Base-by-base conservation (phyloP, 192 early-diverging fungal species). In the Backusella macrospora region DNA sequence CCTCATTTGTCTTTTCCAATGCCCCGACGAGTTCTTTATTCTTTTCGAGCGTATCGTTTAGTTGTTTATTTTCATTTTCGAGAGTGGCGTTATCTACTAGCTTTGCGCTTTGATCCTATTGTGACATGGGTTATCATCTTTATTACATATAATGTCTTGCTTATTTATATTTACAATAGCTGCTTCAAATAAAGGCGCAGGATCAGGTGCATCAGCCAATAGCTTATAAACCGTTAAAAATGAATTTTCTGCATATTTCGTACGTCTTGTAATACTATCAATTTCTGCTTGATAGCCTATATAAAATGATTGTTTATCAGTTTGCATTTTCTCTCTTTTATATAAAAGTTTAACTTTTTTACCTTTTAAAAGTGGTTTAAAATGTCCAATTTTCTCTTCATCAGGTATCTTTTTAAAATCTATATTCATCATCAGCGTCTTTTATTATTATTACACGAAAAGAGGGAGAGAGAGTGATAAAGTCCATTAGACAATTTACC, bases 211-310 rank as follows among this genome's bases (percentile, higher is more conserved):
- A 46, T 94, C 90, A 43, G 91, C 89, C 6, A 96, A 82, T 40
- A 89, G 72, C 72, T 93, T 92, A 83, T 96, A 96, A 55, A 96
- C 75, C 21, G 85, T 83, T 37, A 98, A 83, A 73, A 96, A 98
- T 16, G 88, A 86, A 49, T 88, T 90, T 66, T 96, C 92, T 37
- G 96, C 90, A 29, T 81, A 85, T 82, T 96, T 96, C 59, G 93
- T 91, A 46, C 96, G 80, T 73, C 90, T 91, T 10, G 94, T 95
- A 63, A 98, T 86, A 21, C 80, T 78, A 78, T 98, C 96, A 70
- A 98, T 98, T 80, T 98, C 96, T 70, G 84, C 83, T 80, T 98
- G 96, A 78, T 98, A 98, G 8, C 88, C 91, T 82, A 65, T n/a
- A 8, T 18, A 37, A 29, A 34, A 34, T 34, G 0, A 2, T 49